Percentiles rank a stretch among this genome's conserved stretches.
Evolutionary conservation across 2,329 filamentous ascomycete species (phyloP).

Genomic region (Monilinia fructicola): DNA sequence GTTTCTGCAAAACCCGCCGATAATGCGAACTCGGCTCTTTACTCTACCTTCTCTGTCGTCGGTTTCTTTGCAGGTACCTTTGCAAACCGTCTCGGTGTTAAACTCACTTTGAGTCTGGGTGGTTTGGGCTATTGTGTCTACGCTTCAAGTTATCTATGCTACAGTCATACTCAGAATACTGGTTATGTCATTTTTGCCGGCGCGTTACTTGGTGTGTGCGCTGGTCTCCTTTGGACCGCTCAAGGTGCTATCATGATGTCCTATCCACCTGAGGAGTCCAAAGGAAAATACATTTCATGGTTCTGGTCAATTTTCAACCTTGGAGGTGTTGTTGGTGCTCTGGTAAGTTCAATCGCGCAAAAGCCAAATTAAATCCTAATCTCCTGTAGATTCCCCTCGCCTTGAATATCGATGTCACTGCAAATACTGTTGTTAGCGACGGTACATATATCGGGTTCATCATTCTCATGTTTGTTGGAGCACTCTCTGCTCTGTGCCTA

Average conservation of each 20-base stretch:
- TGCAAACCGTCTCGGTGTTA: conserved; percentile 71
- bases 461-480: conserved; percentile 71
- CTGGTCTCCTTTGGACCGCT: conserved; percentile 75
- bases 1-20: conserved; percentile 43
- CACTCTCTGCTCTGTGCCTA: conserved; percentile 65
- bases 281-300: conserved; percentile 82
- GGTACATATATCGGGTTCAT: conserved; percentile 83
- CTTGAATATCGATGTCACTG: conserved; percentile 62
- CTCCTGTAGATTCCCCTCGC: conserved; percentile 60
- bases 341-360: conserved; percentile 42
- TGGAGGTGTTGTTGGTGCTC: conserved; percentile 79
- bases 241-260: conserved; percentile 86
- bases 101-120: conserved; percentile 65
- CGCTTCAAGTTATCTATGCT: conserved; percentile 55
- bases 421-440: conserved; percentile 55
- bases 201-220: conserved; percentile 73
- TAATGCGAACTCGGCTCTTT: conserved; percentile 46
- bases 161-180: conserved; percentile 26
- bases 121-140: conserved; percentile 75
- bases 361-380: not conserved
- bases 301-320: conserved; percentile 96
- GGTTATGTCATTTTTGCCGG: conserved; percentile 75
- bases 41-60: conserved; percentile 52
- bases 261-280: conserved; percentile 75
- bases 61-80: conserved; percentile 72